These are phyloP conservation scores for Ogataea sp. DNA, from an alignment of 805 yeast genomes.

Conservation along the genomic window DNA sequence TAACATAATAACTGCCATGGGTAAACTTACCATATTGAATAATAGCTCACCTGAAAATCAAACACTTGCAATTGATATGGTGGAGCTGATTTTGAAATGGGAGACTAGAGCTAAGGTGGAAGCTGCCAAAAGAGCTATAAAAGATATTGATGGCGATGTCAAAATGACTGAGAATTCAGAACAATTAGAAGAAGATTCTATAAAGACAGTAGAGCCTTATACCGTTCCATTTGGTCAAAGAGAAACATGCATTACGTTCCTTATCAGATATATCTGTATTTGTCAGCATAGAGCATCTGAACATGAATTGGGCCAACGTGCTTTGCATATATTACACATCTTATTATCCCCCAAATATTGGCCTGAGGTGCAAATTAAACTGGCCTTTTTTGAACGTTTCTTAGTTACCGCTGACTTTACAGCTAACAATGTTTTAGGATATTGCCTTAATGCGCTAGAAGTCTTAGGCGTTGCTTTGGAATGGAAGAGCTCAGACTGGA, in stretches of 20 bases:
- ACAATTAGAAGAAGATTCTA: slow-evolving; percentile 30
- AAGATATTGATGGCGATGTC: neutral
- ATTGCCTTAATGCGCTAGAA: slow-evolving; percentile 84
- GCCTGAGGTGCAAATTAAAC: slow-evolving; percentile 84
- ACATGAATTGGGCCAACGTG: slow-evolving; percentile 71
- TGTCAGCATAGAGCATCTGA: slow-evolving; percentile 81
- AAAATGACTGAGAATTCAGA: slow-evolving; percentile 6
- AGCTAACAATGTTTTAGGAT: slow-evolving; percentile 61
- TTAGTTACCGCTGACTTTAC: slow-evolving; percentile 69
- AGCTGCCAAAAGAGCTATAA: slow-evolving; percentile 1
- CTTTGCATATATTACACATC: slow-evolving; percentile 68
- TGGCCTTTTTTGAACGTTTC: slow-evolving; percentile 83
- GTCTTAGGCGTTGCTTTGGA: slow-evolving; percentile 78
- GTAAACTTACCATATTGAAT: slow-evolving; percentile 71
- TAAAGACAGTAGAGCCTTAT: slow-evolving; percentile 41
- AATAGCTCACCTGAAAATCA: slow-evolving; percentile 79
- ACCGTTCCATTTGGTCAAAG: slow-evolving; percentile 68
- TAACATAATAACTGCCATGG: slow-evolving; percentile 86
- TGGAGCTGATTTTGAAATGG: slow-evolving; percentile 82
- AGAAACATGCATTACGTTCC: slow-evolving; percentile 84
- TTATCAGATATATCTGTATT: slow-evolving; percentile 82
- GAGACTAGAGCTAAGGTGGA: slow-evolving; percentile 44
- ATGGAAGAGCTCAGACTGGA: slow-evolving; percentile 74
- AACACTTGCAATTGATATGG: slow-evolving; percentile 78
- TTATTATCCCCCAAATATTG: slow-evolving; percentile 67